These are phyloP conservation scores for Tricholoma saponaceum DNA, from an alignment of 768 basidiomycete genomes.

Conservation along the genomic window DNA sequence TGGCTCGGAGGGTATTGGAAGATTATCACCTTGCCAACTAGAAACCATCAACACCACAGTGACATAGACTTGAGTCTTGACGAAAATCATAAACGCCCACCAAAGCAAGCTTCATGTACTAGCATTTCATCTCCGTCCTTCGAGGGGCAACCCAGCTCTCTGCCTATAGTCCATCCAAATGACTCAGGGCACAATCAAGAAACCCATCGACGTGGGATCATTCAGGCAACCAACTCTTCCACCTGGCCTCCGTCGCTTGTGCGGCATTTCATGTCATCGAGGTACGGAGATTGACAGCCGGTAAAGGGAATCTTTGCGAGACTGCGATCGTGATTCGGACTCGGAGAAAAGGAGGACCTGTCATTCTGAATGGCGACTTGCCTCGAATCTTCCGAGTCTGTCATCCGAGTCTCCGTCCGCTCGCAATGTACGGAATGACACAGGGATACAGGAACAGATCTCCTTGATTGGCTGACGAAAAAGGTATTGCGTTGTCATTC, in stretches of 20 bases:
- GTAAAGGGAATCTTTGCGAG: neutral
- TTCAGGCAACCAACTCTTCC: neutral
- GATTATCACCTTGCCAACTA: neutral
- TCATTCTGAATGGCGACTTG: neutral
- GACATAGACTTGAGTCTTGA: no score
- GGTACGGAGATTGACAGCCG: neutral
- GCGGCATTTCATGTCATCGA: neutral
- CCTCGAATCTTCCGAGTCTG: neutral
- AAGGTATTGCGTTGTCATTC: neutral
- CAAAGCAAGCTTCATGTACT: no score
- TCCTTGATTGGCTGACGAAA: slow-evolving; percentile 17
- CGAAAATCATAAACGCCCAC: no score
- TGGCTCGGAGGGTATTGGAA: neutral
- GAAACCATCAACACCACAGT: no score
- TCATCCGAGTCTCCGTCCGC: slow-evolving; percentile 9
- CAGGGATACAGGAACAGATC: slow-evolving; percentile 33
- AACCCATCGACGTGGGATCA: neutral
- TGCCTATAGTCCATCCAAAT: no score
- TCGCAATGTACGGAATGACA: slow-evolving; percentile 7
- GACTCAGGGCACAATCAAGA: neutral
- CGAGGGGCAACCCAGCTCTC: no score
- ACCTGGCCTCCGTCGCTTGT: neutral
- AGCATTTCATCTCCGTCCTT: no score
- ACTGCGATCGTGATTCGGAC: neutral
- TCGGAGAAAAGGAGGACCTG: neutral